phyloP scores from a whole-genome alignment of 768 basidiomycete genomes.

The Fibroporia radiculosa region DNA sequence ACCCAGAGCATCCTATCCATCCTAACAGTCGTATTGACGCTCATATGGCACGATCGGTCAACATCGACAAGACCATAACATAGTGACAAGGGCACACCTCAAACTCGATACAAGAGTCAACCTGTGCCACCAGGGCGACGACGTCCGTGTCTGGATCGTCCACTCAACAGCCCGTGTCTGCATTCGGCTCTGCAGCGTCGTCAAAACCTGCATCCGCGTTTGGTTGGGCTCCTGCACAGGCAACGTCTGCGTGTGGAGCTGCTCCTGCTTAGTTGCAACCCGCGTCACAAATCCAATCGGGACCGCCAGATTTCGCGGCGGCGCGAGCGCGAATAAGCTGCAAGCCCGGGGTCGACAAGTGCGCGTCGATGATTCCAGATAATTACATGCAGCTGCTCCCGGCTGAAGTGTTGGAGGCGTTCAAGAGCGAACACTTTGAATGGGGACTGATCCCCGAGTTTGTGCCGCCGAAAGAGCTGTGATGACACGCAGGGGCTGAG shows the following conservation, averaged over 20 bases:
- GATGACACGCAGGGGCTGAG: too few relatives aligned
- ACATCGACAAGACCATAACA: too few relatives aligned
- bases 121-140: too few relatives aligned
- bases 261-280: too few relatives aligned
- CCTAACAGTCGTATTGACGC: too few relatives aligned
- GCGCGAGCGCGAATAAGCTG: slow-evolving; percentile 25
- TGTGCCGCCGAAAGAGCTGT: slow-evolving; percentile 56
- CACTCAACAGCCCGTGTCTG: slow-evolving; percentile 4
- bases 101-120: too few relatives aligned
- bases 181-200: not conserved
- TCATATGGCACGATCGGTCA: too few relatives aligned
- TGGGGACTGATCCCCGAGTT: slow-evolving; percentile 69
- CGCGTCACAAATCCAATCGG: slow-evolving; percentile 11
- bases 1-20: too few relatives aligned
- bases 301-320: slow-evolving; percentile 27
- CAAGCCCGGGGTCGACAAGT: slow-evolving; percentile 44
- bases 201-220: slow-evolving; percentile 2
- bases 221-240: slow-evolving; percentile 5
- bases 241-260: not conserved
- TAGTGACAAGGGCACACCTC: too few relatives aligned
- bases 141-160: slow-evolving; percentile 15
- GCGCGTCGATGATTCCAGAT: slow-evolving; percentile 47
- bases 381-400: slow-evolving; percentile 55
- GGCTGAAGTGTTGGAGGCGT: slow-evolving; percentile 40
- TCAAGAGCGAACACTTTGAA: slow-evolving; percentile 48